Evolutionary conservation across 768 basidiomycete genomes (phyloP).

Genomic region (Sistotremastrum suecicum): DNA sequence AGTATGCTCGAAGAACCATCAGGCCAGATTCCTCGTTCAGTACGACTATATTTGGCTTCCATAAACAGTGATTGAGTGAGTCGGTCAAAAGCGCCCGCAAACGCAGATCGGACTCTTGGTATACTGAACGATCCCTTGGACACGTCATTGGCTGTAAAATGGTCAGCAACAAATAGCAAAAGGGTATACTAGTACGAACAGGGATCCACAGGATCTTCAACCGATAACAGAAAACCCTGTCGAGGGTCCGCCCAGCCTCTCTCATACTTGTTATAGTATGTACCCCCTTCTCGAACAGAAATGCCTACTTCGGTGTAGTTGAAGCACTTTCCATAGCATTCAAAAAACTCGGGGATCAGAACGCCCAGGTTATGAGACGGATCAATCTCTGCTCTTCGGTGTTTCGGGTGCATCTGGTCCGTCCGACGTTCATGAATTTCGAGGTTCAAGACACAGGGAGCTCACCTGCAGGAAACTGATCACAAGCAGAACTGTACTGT

Average conservation of each 20-base stretch:
- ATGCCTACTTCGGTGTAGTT: conserved; percentile 87
- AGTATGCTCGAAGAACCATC: conserved; percentile 56
- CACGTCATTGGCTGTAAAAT: conserved; percentile 72
- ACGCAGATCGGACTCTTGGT: conserved; percentile 61
- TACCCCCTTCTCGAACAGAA: conserved; percentile 75
- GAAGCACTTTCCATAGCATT: conserved; percentile 85
- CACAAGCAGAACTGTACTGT: conserved; percentile 85
- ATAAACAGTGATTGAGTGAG: conserved; percentile 54
- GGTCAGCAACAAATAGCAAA: not conserved
- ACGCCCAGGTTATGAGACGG: conserved; percentile 82
- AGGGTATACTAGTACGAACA: conserved; percentile 34
- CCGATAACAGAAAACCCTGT: conserved; percentile 48
- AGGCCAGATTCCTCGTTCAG: conserved; percentile 19
- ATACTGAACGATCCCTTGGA: conserved; percentile 81
- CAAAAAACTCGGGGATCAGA: conserved; percentile 94
- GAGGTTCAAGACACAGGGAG: not conserved
- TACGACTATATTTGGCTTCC: conserved; percentile 52
- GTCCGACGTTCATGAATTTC: not conserved
- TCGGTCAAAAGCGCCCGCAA: conserved; percentile 54
- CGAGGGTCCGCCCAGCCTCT: conserved; percentile 68
- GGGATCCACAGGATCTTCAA: conserved; percentile 88
- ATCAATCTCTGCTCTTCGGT: conserved; percentile 78
- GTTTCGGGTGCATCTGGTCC: conserved; percentile 76
- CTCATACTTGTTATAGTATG: conserved; percentile 71
- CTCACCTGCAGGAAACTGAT: conserved; percentile 79